phyloP scores from a whole-genome alignment of 1,284 basidiomycete genomes.

The Peniophora sp. region DNA sequence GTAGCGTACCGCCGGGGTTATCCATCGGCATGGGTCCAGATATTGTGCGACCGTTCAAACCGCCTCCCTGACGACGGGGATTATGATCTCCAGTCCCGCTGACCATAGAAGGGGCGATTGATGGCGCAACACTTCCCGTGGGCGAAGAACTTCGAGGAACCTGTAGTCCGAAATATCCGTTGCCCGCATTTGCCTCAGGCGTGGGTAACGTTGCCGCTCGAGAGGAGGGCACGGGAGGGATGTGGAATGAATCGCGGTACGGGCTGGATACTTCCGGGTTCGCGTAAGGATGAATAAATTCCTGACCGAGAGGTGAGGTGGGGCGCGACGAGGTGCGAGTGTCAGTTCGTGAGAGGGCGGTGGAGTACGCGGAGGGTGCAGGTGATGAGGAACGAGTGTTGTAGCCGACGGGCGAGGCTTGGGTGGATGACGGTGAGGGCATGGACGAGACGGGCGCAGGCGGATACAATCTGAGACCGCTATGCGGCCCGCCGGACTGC shows the following conservation, averaged over 20 bases:
- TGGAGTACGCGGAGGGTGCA: conserved; percentile 11
- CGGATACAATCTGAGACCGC: conserved; percentile 7
- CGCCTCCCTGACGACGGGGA: conserved; percentile 2
- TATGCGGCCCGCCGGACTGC: conserved; percentile 11
- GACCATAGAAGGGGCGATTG: neutral
- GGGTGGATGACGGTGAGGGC: conserved; percentile 11
- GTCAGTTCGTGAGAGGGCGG: conserved; percentile 7
- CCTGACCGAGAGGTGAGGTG: conserved; percentile 13
- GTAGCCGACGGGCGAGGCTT: conserved; percentile 15
- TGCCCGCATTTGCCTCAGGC: neutral
- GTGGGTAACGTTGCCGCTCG: neutral
- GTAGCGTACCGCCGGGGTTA: conserved; percentile 12
- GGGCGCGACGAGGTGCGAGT: conserved; percentile 9
- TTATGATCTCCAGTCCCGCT: neutral
- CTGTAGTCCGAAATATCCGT: neutral
- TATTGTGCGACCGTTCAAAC: conserved; percentile 19
- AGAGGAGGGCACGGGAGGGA: conserved; percentile 3
- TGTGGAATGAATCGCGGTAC: conserved; percentile 7
- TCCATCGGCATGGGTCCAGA: conserved; percentile 23
- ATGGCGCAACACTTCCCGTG: neutral
- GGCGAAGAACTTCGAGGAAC: neutral
- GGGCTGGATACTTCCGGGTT: conserved; percentile 49
- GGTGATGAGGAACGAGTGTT: conserved; percentile 14
- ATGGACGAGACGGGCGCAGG: conserved; percentile 7
- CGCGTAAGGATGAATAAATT: conserved; percentile 60